These are phyloP conservation scores for Fomitopsis pulvina DNA, from an alignment of 768 basidiomycete genomes.

Conservation along the genomic window DNA sequence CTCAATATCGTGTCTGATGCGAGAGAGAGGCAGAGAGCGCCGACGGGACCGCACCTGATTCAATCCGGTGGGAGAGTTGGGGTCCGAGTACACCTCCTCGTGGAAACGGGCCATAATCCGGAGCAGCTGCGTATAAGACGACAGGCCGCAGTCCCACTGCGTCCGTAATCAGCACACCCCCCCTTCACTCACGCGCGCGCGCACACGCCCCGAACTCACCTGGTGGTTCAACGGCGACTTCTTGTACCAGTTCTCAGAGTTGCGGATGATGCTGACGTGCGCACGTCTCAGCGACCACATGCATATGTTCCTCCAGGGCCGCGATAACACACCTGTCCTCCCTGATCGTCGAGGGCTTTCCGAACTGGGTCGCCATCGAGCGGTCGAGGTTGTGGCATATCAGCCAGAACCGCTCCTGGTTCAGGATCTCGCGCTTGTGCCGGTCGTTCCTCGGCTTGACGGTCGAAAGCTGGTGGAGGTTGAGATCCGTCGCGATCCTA, in stretches of 20 bases:
- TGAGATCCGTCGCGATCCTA: conserved; percentile 87
- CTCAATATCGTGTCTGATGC: too few species aligned
- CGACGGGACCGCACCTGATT: too few species aligned
- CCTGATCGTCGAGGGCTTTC: conserved; percentile 83
- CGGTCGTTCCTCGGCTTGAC: conserved; percentile 69
- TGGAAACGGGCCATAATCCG: conserved; percentile 71
- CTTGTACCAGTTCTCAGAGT: conserved; percentile 71
- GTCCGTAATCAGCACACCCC: conserved; percentile 4
- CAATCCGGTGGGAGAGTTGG: conserved; percentile 56
- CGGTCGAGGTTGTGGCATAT: conserved; percentile 87
- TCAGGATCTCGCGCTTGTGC: conserved; percentile 77
- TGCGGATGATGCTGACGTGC: conserved; percentile 52
- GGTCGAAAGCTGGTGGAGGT: conserved; percentile 72
- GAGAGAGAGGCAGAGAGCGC: too few species aligned
- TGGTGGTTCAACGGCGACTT: conserved; percentile 54
- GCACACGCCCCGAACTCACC: too few species aligned
- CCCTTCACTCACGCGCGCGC: neutral
- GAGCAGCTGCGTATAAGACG: conserved; percentile 63
- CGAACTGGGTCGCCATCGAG: conserved; percentile 83
- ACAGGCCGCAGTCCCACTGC: conserved; percentile 72
- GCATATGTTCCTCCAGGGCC: neutral
- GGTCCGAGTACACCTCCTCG: conserved; percentile 71
- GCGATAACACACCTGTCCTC: conserved; percentile 60
- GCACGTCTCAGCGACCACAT: neutral
- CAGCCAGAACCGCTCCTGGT: conserved; percentile 85